These are phyloP conservation scores for Pestalotiopsis sp. DNA, from an alignment of 2,329 filamentous ascomycete species.

Conservation along the genomic window DNA sequence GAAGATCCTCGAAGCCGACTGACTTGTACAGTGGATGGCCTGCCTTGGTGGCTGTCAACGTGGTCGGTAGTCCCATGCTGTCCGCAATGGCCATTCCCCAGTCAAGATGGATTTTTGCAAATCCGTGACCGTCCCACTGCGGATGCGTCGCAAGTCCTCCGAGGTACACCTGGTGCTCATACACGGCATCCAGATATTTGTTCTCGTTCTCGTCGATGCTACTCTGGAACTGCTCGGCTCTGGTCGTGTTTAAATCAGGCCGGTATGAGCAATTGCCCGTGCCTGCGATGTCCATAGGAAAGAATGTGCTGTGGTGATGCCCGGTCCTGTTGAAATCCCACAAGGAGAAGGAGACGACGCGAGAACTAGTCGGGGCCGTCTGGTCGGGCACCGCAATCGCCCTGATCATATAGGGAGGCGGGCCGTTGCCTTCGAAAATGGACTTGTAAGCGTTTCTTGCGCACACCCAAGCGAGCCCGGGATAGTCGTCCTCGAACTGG, in stretches of 20 bases:
- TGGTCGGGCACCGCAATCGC: slow-evolving; percentile 9
- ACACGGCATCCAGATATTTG: slow-evolving; percentile 10
- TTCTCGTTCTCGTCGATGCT: neutral
- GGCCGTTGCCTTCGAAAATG: neutral
- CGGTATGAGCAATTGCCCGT: neutral
- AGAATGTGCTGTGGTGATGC: too few species aligned
- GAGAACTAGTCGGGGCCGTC: neutral
- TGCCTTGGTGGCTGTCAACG: slow-evolving; percentile 1
- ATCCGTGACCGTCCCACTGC: slow-evolving; percentile 10
- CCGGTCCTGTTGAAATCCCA: slow-evolving; percentile 1
- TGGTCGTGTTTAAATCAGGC: slow-evolving; percentile 2
- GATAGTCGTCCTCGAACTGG: slow-evolving; percentile 8
- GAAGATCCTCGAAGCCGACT: slow-evolving; percentile 8
- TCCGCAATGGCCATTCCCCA: slow-evolving; percentile 9
- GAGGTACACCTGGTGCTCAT: neutral
- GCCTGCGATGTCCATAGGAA: neutral
- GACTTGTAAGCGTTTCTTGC: neutral
- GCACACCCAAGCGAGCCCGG: neutral
- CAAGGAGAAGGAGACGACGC: slow-evolving; percentile 2
- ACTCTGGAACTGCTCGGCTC: neutral
- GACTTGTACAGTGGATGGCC: slow-evolving; percentile 11
- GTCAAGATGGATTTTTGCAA: slow-evolving; percentile 3
- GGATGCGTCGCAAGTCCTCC: slow-evolving; percentile 5
- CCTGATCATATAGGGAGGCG: neutral
- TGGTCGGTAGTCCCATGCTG: neutral